Evolutionary conservation across 257 asterid genomes (phyloP).

Genomic region (Lycium ferocissimum): DNA sequence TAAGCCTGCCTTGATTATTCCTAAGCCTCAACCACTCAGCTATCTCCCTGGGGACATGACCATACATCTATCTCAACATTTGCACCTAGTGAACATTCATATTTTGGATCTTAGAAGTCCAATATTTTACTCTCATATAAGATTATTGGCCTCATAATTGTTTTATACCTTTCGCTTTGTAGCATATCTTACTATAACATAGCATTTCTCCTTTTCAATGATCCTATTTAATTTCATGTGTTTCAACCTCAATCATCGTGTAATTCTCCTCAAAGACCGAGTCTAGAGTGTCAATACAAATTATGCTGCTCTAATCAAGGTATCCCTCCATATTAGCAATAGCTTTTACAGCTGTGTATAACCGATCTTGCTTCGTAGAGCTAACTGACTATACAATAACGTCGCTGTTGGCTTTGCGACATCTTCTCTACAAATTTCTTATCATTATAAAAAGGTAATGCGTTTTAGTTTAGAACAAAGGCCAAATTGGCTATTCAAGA

Average conservation of each 20-base stretch:
- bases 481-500: background rate
- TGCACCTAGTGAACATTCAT: background rate
- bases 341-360: background rate
- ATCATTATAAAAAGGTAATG: background rate
- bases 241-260: background rate
- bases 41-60: background rate
- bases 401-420: background rate
- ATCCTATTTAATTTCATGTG: background rate
- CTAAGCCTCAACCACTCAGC: background rate
- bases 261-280: background rate
- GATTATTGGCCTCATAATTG: constrained; percentile 8
- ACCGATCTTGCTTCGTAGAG: background rate
- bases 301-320: background rate
- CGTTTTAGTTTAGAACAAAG: background rate
- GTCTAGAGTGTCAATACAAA: constrained; percentile 3
- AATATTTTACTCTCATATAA: constrained; percentile 9
- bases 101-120: background rate
- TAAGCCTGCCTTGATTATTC: background rate
- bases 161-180: background rate
- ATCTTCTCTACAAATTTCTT: background rate
- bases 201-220: background rate
- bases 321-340: background rate
- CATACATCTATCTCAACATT: background rate
- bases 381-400: background rate
- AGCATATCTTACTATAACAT: background rate